Evolutionary conservation across 148 eudicot genomes (phyloP).

Genomic region (Limonium bicolor): DNA sequence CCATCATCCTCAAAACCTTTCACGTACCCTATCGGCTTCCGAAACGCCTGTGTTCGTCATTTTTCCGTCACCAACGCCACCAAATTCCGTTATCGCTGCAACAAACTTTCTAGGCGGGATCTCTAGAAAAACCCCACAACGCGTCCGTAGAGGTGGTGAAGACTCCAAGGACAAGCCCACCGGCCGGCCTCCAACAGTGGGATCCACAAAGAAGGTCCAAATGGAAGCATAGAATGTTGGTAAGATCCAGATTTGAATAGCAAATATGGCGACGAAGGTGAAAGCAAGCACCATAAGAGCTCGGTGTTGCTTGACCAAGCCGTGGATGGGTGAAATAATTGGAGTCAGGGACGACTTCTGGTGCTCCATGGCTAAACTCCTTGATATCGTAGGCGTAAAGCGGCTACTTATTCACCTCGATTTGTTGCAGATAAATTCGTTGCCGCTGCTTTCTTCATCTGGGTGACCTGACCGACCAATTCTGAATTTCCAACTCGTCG

Average conservation of each 20-base stretch:
- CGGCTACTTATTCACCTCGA: too few species aligned
- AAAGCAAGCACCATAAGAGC: background rate
- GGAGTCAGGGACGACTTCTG: background rate
- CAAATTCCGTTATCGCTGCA: conserved; percentile 54
- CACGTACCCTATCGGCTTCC: conserved; percentile 39
- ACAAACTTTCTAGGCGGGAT: conserved; percentile 35
- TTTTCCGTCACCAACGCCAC: conserved; percentile 80
- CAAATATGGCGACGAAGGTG: background rate
- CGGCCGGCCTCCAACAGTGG: background rate
- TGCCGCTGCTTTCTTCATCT: too few species aligned
- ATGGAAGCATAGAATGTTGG: background rate
- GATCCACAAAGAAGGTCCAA: background rate
- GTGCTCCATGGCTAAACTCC: background rate
- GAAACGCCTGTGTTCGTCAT: conserved; percentile 83
- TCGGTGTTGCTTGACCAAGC: background rate
- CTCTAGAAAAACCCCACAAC: conserved; percentile 29
- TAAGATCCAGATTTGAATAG: background rate
- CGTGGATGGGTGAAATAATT: background rate
- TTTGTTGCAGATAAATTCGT: too few species aligned
- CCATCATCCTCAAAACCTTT: conserved; percentile 28
- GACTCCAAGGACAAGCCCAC: too few species aligned
- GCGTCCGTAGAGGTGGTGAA: too few species aligned
- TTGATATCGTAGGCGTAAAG: too few species aligned
- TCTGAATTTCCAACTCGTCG: too few species aligned
- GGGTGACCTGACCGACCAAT: too few species aligned